phyloP scores from a whole-genome alignment of 371 early-diverging fungal genomes.

The Capillidium heterosporum region DNA sequence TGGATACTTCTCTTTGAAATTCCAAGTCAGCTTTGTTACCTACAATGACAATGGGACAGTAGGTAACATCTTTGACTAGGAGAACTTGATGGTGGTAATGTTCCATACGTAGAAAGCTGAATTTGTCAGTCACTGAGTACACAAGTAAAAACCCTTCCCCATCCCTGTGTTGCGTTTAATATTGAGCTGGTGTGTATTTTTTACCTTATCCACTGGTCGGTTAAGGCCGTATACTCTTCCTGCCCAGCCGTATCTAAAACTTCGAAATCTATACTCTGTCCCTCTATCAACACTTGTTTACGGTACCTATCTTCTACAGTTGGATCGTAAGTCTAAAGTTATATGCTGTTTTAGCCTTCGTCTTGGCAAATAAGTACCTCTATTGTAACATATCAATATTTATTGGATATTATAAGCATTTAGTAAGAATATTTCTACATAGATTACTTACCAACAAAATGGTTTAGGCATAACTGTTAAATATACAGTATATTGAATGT shows the following conservation, averaged over 20 bases:
- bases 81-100: conserved; percentile 38
- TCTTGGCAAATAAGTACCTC: neutral
- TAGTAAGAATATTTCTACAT: neutral
- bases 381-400: neutral
- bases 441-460: conserved; percentile 39
- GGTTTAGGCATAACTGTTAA: conserved; percentile 39
- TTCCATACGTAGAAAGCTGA: conserved; percentile 40
- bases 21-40: conserved; percentile 39
- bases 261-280: conserved; percentile 73
- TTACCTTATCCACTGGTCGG: conserved; percentile 63
- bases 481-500: neutral
- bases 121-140: conserved; percentile 65
- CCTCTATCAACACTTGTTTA: conserved; percentile 76
- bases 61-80: conserved; percentile 40
- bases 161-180: conserved; percentile 22
- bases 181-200: neutral
- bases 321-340: conserved; percentile 43
- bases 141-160: conserved; percentile 79
- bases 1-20: conserved; percentile 21
- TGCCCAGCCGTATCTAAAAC: conserved; percentile 82
- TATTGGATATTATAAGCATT: neutral
- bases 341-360: neutral
- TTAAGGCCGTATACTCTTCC: conserved; percentile 32
- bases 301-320: conserved; percentile 52
- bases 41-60: conserved; percentile 34